Conservation (phyloP, 352 stramenopile genomes). For the Phytopythium kandeliae region DNA sequence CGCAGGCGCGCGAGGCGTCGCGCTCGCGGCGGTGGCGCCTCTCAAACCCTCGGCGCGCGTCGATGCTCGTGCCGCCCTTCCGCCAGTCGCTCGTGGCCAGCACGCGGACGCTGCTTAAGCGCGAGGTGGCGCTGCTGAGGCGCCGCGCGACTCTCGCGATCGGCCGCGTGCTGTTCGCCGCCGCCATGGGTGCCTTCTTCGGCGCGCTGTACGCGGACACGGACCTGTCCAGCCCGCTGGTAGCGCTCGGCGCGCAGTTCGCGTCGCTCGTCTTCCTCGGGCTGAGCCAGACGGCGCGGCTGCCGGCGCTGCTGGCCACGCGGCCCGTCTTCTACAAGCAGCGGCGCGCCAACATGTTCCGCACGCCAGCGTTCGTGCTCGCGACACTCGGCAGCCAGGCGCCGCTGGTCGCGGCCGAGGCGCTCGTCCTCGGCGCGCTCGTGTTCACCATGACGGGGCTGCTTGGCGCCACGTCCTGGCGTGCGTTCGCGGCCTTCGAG, state of each 20-base stretch:
- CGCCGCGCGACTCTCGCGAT: slow-evolving; percentile 32
- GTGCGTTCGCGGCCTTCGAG: slow-evolving; percentile 28
- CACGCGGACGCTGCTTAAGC: slow-evolving; percentile 14
- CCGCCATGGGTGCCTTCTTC: slow-evolving; percentile 35
- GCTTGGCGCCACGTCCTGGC: not conserved
- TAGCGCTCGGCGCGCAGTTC: slow-evolving; percentile 68
- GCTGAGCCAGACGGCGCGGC: slow-evolving; percentile 55
- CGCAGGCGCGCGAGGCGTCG: too few relatives aligned
- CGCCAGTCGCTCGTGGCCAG: too few relatives aligned
- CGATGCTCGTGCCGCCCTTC: too few relatives aligned
- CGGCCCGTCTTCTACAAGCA: slow-evolving; percentile 37
- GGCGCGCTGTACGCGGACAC: slow-evolving; percentile 34
- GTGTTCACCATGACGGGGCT: slow-evolving; percentile 82
- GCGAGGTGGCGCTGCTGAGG: slow-evolving; percentile 28
- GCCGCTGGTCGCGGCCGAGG: slow-evolving; percentile 47
- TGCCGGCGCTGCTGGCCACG: slow-evolving; percentile 54
- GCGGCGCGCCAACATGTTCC: slow-evolving; percentile 63
- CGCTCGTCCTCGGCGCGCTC: slow-evolving; percentile 66
- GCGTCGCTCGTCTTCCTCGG: slow-evolving; percentile 68
- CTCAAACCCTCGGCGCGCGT: too few relatives aligned
- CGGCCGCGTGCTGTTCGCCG: slow-evolving; percentile 22
- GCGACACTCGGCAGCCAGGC: slow-evolving; percentile 25
- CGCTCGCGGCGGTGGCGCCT: too few relatives aligned
- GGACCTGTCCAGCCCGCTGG: slow-evolving; percentile 24
- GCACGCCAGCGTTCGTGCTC: slow-evolving; percentile 70